These are phyloP conservation scores for Rubroboletus satanas DNA, from an alignment of 768 basidiomycete species.

Conservation along the genomic window DNA sequence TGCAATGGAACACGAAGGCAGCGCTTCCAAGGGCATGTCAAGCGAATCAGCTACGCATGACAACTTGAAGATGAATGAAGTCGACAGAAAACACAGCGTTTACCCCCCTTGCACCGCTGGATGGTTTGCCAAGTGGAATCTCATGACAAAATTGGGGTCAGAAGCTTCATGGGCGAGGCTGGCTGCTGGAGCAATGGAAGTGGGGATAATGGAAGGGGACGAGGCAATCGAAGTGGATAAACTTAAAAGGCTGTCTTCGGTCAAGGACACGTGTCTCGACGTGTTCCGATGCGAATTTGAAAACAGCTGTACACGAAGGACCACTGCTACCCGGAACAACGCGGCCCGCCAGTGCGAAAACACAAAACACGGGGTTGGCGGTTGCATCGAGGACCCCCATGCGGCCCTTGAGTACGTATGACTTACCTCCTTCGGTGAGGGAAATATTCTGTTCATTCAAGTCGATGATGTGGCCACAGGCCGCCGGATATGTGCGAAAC, in stretches of 20 bases:
- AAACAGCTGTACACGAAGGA: too few species aligned
- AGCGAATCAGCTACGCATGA: neutral
- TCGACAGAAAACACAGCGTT: neutral
- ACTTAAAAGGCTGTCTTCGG: neutral
- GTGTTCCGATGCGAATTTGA: neutral
- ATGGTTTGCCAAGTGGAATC: neutral
- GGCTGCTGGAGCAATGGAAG: slow-evolving; percentile 4
- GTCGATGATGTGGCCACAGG: neutral
- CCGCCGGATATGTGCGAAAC: neutral
- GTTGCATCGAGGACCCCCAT: neutral
- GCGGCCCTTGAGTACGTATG: neutral
- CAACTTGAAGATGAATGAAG: neutral
- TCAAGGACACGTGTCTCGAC: neutral
- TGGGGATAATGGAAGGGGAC: neutral
- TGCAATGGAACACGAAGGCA: slow-evolving; percentile 3
- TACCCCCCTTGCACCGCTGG: too few species aligned
- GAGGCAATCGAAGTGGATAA: neutral
- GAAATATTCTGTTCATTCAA: neutral
- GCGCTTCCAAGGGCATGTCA: too few species aligned
- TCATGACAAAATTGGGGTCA: neutral
- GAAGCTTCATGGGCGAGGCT: neutral
- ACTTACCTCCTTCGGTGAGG: neutral
- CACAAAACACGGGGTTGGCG: neutral
- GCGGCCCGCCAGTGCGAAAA: neutral
- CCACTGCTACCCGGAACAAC: neutral